A percentile compares a stretch with the other conserved stretches of the same genome.
Conservation (phyloP, 768 basidiomycete genomes). For the Pisolithus orientalis region DNA sequence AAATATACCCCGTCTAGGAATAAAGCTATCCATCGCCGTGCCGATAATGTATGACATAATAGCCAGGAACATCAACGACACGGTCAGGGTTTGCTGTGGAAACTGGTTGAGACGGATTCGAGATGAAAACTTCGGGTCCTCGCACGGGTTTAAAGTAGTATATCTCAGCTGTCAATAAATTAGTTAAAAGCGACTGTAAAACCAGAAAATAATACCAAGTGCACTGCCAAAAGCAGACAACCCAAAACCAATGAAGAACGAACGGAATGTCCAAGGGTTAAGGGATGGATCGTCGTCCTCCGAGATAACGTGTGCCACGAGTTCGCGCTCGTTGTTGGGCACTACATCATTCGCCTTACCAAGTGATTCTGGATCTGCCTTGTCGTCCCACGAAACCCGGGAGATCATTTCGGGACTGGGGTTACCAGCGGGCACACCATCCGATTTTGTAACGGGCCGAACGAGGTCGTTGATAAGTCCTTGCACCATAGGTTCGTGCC, state of each 20-base stretch:
- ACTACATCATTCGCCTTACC: conserved; percentile 10
- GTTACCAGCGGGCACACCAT: too few relatives aligned
- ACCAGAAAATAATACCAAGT: conserved; percentile 29
- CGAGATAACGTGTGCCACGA: conserved; percentile 41
- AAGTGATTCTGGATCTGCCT: not conserved
- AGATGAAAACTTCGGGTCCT: not conserved
- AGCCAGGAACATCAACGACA: conserved; percentile 50
- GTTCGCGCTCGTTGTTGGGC: conserved; percentile 39
- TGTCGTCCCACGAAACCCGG: too few relatives aligned
- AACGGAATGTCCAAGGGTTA: conserved; percentile 33
- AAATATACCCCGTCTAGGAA: conserved; percentile 40
- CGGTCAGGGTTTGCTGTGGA: conserved; percentile 42
- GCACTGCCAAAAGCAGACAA: conserved; percentile 46
- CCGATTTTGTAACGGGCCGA: too few relatives aligned
- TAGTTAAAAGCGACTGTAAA: conserved; percentile 4
- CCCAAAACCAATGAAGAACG: conserved; percentile 50
- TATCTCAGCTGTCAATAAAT: conserved; percentile 37
- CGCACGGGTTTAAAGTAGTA: conserved; percentile 56
- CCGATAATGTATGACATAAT: conserved; percentile 48
- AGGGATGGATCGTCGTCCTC: conserved; percentile 27
- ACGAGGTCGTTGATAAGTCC: too few relatives aligned
- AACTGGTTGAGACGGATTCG: not conserved
- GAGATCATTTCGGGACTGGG: too few relatives aligned
- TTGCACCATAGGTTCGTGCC: too few relatives aligned
- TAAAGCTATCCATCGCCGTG: conserved; percentile 36